phyloP scores from a whole-genome alignment of 371 early-diverging fungal genomes.

The Actinomortierella wolfii region DNA sequence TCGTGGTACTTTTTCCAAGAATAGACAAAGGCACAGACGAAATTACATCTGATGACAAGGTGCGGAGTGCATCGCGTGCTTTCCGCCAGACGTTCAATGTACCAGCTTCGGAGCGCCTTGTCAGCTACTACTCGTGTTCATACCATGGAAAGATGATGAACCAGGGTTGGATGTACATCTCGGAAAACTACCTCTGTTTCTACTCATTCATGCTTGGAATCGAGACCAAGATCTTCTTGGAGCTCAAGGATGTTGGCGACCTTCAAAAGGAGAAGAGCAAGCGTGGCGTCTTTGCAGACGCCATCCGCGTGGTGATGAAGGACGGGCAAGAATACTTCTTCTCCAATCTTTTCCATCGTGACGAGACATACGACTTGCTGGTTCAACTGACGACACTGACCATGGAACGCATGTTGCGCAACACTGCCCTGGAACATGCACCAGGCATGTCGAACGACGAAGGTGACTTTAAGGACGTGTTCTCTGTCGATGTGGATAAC shows the following conservation, averaged over 20 bases:
- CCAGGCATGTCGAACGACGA: conserved; percentile 56
- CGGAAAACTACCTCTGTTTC: conserved; percentile 90
- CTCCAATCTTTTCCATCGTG: conserved; percentile 93
- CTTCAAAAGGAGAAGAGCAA: conserved; percentile 87
- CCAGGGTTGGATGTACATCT: conserved; percentile 98
- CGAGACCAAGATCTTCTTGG: conserved; percentile 90
- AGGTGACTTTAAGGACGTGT: conserved; percentile 29
- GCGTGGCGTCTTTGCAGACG: conserved; percentile 87
- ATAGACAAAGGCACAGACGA: conserved; percentile 78
- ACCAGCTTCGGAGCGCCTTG: conserved; percentile 82
- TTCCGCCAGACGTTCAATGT: conserved; percentile 91
- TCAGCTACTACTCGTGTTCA: conserved; percentile 94
- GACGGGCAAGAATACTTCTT: conserved; percentile 86
- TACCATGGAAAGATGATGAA: conserved; percentile 84
- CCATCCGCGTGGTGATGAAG: conserved; percentile 82
- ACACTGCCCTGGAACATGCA: conserved; percentile 72
- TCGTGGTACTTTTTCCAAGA: neutral
- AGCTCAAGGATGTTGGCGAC: conserved; percentile 89
- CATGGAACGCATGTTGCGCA: conserved; percentile 88
- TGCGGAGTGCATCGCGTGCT: conserved; percentile 86
- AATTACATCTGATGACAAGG: conserved; percentile 80
- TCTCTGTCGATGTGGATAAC: conserved; percentile 39
- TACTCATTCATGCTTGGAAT: conserved; percentile 93
- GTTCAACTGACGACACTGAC: conserved; percentile 86
- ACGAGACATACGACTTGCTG: conserved; percentile 92